phyloP scores from a whole-genome alignment of 805 yeast genomes.

The Candida krabiensis region DNA sequence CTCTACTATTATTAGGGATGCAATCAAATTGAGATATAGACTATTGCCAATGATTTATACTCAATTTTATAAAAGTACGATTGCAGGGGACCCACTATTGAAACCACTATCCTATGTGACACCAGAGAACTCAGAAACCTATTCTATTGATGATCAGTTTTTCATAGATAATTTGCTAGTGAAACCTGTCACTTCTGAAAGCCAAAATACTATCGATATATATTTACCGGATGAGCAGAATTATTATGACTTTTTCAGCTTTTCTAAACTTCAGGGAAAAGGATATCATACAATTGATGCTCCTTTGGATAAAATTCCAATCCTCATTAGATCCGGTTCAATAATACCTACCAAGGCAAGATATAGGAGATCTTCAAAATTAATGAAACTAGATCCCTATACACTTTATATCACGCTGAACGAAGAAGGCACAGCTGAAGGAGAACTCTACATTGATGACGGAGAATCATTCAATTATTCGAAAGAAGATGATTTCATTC shows the following conservation, averaged over 20 bases:
- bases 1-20: conserved; percentile 62
- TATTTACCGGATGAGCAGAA: conserved; percentile 55
- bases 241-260: conserved; percentile 55
- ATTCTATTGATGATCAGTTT: conserved; percentile 78
- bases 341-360: conserved; percentile 68
- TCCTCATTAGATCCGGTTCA: conserved; percentile 76
- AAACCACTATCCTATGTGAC: conserved; percentile 63
- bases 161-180: conserved; percentile 72
- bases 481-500: conserved; percentile 48
- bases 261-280: conserved; percentile 31
- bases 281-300: conserved; percentile 43
- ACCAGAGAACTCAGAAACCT: conserved; percentile 47
- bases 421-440: conserved; percentile 45
- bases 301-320: conserved; percentile 64
- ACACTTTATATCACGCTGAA: conserved; percentile 66
- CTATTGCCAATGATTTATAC: conserved; percentile 82
- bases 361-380: conserved; percentile 73
- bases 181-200: conserved; percentile 73
- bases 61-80: conserved; percentile 63
- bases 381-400: conserved; percentile 80
- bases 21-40: conserved; percentile 70
- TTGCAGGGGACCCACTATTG: conserved; percentile 67
- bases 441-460: conserved; percentile 74
- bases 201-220: conserved; percentile 39
- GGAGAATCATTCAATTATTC: conserved; percentile 68